Base-by-base conservation (phyloP, 371 early-diverging fungal species). In the Hamiltosporidium tvaerminnensis region DNA sequence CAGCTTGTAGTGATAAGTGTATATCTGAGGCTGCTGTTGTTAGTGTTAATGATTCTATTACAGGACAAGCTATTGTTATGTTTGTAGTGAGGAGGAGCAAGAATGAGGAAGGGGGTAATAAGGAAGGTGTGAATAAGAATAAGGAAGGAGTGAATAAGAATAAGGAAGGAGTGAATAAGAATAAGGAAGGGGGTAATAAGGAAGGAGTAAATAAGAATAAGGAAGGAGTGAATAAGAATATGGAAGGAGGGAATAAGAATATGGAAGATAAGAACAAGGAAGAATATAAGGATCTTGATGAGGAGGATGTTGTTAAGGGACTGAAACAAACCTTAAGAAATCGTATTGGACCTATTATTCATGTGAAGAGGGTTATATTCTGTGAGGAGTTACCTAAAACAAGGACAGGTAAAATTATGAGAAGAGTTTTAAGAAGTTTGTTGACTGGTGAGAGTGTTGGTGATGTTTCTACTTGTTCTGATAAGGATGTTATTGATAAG, bases 1-100 rank as follows among this genome's bases (percentile, higher is more conserved):
- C 88, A 1, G 79, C 87, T 50, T 84, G 88, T 14, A 78, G 82
- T 2, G 83, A 87, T 72, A 77, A 76, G 0, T 68, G 71, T 41
- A 87, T 91, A 53, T 87, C 90, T 5, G 94, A 94, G 78, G 84
- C 90, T 0, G 95, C 95, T 10, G 94, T 89, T 9, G 85, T 94
- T 53, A 91, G 91, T 37, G 83, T 86, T 9, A 77, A 81, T 54
- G 92, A 96, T 70, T 89, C 89, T 33, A 78, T 94, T 58, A 92
- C 91, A 0, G 96, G 96, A 2, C 81, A 83, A 64, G 76, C 79
- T 33, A 70, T 84, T 39, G 72, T 78, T 31, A 72, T 82, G 59
- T 83, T 83, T 75, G 72, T 76, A 50, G 81, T 81, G n/a, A 65
- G n/a, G n/a, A n/a, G 80, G 54, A 80, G 81, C 50, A 61, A 73